Evolutionary conservation across 225 moss, liverwort and hornwort species (phyloP), one percentile per base, ranked within the genome.

Genomic region (Bryum argenteum): DNA sequence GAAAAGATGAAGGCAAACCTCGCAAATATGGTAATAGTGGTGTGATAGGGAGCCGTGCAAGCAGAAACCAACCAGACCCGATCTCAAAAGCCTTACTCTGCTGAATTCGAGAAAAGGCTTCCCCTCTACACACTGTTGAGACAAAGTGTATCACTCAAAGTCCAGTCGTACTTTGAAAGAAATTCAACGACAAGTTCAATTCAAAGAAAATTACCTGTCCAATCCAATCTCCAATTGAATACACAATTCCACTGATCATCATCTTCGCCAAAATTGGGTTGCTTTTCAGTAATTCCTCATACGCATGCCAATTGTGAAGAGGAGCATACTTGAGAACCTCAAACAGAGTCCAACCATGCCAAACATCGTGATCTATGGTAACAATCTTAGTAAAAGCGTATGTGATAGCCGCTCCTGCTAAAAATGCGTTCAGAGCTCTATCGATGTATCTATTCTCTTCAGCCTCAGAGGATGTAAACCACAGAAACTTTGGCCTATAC

Each of bases 251-350:
- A 74, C 96, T 97, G 11, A 97, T 97, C 72, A 91, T 93, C 96
- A 97, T 97, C 86, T 97, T 97, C n/a, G 96, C 96, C 71, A 97
- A 54, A 41, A 97, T 76, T 8, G 96, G 96, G 33, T 97, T 89
- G 51, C 78, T 89, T 47, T 80, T 88, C 1, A 97, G 65, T 11
- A 85, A 48, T 48, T 90, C 90, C 72, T 97, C 96, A 40, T 97
- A 97, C 1, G 93, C 96, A 47, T 82, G 90, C 96, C 96, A 97
- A 16, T 94, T 94, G 47, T 97, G 96, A 7, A 84, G 38, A 2
- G 96, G 96, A 10, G 96, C 96, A 71, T 97, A 92, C 22, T 78
- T 80, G 14, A 97, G 67, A 60, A 97, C 90, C 59, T 97, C 96
- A 17, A 81, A 24, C 24, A 87, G 42, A 0, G 96, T 97, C 96